phyloP scores from a whole-genome alignment of 2,329 filamentous ascomycete genomes.

The Sordariomycetes sp. region DNA sequence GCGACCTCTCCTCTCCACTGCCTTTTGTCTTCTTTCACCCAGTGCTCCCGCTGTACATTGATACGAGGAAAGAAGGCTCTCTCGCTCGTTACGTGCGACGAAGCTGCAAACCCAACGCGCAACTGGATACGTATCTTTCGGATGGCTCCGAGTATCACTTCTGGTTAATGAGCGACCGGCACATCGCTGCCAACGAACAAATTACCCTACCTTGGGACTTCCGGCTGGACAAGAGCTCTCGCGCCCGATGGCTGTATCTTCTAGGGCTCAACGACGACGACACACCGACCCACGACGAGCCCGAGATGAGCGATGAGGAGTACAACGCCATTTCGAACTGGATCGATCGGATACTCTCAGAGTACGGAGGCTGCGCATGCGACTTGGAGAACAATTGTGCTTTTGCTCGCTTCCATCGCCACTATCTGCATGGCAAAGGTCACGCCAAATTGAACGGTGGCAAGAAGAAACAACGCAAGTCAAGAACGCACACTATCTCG shows the following conservation, averaged over 20 bases:
- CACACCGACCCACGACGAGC: conserved; percentile 33
- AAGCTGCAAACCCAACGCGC: conserved; percentile 86
- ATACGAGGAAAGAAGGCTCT: conserved; percentile 81
- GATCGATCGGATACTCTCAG: conserved; percentile 62
- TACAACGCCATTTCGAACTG: conserved; percentile 53
- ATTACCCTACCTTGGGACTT: conserved; percentile 62
- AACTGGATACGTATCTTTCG: conserved; percentile 76
- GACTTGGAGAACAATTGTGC: conserved; percentile 53
- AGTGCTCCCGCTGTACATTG: conserved; percentile 82
- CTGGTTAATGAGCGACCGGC: conserved; percentile 77
- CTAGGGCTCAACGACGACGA: conserved; percentile 57
- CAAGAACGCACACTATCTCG: conserved; percentile 46
- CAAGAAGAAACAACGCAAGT: conserved; percentile 46
- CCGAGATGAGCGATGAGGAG: conserved; percentile 49
- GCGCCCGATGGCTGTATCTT: conserved; percentile 45
- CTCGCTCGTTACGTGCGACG: conserved; percentile 80
- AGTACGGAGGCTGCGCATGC: conserved; percentile 75
- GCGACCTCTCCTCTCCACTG: conserved; percentile 52
- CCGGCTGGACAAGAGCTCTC: conserved; percentile 46
- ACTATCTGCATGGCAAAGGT: conserved; percentile 37
- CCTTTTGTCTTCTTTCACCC: conserved; percentile 86
- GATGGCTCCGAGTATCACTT: conserved; percentile 77
- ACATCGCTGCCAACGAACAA: conserved; percentile 57
- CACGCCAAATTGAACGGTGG: conserved; percentile 23
- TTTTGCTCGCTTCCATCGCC: conserved; percentile 54